Evolutionary conservation across 306 rosid genomes (phyloP).

Genomic region (Parietaria judaica): DNA sequence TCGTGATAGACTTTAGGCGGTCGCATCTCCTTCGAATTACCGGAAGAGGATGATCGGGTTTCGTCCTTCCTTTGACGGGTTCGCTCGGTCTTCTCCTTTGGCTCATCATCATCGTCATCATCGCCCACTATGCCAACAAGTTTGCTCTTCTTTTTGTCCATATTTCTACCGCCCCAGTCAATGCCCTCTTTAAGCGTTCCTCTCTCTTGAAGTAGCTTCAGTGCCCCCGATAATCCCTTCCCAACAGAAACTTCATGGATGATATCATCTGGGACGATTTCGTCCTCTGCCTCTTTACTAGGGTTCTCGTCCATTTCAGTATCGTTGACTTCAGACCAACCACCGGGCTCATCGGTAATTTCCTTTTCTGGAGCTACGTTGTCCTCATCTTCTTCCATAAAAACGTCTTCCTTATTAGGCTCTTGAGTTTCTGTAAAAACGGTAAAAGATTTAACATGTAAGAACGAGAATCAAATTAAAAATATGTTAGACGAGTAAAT

Average conservation of each 20-base stretch:
- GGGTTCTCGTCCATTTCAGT: conserved; percentile 39
- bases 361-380: conserved; percentile 39
- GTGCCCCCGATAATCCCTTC: conserved; percentile 81
- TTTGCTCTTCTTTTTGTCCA: conserved; percentile 97
- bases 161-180: conserved; percentile 99
- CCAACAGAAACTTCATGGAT: conserved; percentile 88
- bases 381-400: conserved; percentile 78
- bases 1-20: conserved; percentile 32
- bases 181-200: conserved; percentile 85
- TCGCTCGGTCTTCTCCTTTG: conserved; percentile 20
- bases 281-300: conserved; percentile 48
- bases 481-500: too few relatives aligned
- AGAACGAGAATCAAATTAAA: not conserved
- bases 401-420: conserved; percentile 76
- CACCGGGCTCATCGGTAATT: conserved; percentile 48
- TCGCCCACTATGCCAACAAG: conserved; percentile 70
- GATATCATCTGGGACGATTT: conserved; percentile 64
- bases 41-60: conserved; percentile 35
- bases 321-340: conserved; percentile 86
- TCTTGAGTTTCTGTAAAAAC: conserved; percentile 67
- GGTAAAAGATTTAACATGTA: not conserved
- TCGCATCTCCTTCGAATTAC: conserved; percentile 19
- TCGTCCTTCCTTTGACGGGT: conserved; percentile 20
- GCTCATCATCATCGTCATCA: conserved; percentile 55
- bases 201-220: conserved; percentile 79